These are phyloP conservation scores for Rosa chinensis DNA, from an alignment of 306 rosid genomes.

Conservation along the genomic window DNA sequence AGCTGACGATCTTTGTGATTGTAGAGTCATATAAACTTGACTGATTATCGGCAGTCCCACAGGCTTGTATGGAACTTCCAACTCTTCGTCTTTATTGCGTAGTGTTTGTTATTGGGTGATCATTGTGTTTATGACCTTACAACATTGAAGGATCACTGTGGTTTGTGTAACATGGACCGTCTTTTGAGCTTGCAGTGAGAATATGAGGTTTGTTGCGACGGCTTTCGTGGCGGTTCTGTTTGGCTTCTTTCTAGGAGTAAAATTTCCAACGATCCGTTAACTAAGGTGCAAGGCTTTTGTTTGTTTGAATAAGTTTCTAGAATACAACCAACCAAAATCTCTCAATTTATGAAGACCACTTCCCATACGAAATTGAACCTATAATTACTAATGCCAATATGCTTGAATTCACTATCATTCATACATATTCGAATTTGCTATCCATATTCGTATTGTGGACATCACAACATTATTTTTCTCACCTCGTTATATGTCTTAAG, in stretches of 20 bases:
- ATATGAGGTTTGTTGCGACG: slow-evolving; percentile 50
- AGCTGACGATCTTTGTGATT: slow-evolving; percentile 15
- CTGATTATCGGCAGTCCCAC: slow-evolving; percentile 40
- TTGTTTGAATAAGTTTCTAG: slow-evolving; percentile 3
- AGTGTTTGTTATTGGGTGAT: slow-evolving; percentile 9
- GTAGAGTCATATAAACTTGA: slow-evolving; percentile 20
- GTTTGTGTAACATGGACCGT: background rate
- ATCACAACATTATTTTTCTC: too few species aligned
- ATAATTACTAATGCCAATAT: background rate
- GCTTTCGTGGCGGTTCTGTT: slow-evolving; percentile 51
- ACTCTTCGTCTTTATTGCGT: background rate
- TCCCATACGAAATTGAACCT: too few species aligned
- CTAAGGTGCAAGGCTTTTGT: slow-evolving; percentile 49
- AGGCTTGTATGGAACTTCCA: slow-evolving; percentile 42
- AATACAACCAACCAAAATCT: too few species aligned
- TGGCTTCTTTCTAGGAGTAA: slow-evolving; percentile 73
- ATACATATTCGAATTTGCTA: too few species aligned
- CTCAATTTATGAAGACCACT: too few species aligned
- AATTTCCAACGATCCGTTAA: slow-evolving; percentile 69
- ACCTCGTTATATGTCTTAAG: too few species aligned
- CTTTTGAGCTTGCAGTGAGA: slow-evolving; percentile 47
- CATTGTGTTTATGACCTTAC: background rate
- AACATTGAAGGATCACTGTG: background rate
- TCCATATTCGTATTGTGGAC: background rate
- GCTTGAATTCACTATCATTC: background rate